These are phyloP conservation scores for Nicotiana attenuata DNA, from an alignment of 257 asterid genomes.

Conservation along the genomic window DNA sequence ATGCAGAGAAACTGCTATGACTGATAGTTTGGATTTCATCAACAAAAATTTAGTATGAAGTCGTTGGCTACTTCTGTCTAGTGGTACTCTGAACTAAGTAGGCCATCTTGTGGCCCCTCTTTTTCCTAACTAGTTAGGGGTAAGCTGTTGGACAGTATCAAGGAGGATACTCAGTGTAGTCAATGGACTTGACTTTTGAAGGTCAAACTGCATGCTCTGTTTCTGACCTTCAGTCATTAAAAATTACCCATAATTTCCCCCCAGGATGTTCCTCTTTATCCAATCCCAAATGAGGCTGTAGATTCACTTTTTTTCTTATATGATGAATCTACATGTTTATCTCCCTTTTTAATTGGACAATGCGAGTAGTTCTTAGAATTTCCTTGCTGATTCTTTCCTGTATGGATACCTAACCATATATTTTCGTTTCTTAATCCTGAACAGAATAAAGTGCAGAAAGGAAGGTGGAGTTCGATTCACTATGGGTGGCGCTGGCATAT, in stretches of 20 bases:
- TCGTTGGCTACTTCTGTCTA: background rate
- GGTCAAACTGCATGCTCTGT: background rate
- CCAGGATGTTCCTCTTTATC: background rate
- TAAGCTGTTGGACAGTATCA: background rate
- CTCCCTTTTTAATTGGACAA: background rate
- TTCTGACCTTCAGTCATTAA: background rate
- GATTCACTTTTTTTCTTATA: too few species aligned
- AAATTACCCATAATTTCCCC: background rate
- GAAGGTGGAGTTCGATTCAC: slow-evolving; percentile 59
- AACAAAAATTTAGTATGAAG: background rate
- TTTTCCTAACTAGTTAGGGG: background rate
- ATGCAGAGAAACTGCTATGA: background rate
- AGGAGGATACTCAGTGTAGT: background rate
- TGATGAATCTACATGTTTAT: background rate
- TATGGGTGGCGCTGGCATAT: slow-evolving; percentile 43
- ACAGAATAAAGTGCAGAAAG: slow-evolving; percentile 58
- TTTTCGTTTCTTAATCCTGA: background rate
- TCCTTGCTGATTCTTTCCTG: background rate
- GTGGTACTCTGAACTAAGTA: background rate
- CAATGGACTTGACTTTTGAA: background rate
- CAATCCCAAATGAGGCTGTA: background rate
- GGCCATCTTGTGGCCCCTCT: background rate
- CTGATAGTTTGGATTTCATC: background rate
- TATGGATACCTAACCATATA: slow-evolving; percentile 4
- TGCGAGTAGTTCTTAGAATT: background rate